Evolutionary conservation across 148 eudicot species (phyloP).

Genomic region (Suaeda aralocaspica): DNA sequence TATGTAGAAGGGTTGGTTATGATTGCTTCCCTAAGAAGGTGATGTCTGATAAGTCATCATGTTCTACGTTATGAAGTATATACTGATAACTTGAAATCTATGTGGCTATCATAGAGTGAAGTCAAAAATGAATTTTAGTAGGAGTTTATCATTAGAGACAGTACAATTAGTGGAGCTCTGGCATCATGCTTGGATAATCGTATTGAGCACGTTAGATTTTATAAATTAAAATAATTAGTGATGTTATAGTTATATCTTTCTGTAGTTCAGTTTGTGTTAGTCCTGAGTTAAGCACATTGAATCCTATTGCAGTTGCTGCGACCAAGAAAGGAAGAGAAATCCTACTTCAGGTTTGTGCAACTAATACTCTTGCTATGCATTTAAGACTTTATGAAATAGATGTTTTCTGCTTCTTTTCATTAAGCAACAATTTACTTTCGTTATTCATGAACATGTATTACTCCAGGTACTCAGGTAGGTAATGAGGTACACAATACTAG

Average conservation of each 20-base stretch:
- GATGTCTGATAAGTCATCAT: neutral
- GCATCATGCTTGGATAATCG: neutral
- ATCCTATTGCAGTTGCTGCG: conserved; percentile 45
- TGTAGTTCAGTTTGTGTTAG: neutral
- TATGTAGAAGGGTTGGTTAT: neutral
- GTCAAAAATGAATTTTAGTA: neutral
- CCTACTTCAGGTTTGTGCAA: conserved; percentile 59
- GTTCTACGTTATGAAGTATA: neutral
- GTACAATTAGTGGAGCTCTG: neutral
- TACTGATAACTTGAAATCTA: neutral
- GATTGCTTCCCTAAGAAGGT: neutral
- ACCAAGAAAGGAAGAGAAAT: conserved; percentile 71
- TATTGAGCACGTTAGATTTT: too few relatives aligned
- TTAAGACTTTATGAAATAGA: conserved; percentile 1
- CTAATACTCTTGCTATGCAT: neutral
- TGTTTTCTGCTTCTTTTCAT: neutral
- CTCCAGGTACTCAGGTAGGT: neutral
- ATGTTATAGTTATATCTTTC: neutral
- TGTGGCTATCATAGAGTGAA: neutral
- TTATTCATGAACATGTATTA: neutral
- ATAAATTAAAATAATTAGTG: neutral
- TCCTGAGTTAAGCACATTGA: conserved; percentile 10
- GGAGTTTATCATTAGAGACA: neutral
- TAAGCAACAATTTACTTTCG: neutral
- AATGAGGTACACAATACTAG: neutral